Conservation (phyloP, 768 basidiomycete genomes). For the Clavaria fumosa region DNA sequence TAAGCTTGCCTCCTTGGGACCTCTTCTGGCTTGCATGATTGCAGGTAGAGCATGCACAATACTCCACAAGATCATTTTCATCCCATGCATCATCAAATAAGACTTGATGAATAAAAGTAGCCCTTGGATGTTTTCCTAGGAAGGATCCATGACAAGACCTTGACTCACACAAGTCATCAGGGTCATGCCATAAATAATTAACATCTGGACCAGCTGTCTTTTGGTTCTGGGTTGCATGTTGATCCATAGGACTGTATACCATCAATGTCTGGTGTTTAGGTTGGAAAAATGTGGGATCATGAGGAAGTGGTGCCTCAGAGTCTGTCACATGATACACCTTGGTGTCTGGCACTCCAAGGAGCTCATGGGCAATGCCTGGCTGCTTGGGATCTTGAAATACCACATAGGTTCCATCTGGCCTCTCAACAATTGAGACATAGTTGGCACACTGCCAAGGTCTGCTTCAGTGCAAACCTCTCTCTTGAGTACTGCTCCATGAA, state of each 20-base stretch:
- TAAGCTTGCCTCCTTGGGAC: no score
- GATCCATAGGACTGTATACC: neutral
- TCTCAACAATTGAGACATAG: slow-evolving; percentile 2
- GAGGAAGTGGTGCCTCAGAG: neutral
- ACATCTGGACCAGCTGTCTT: no score
- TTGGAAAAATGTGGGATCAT: neutral
- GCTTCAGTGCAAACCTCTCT: neutral
- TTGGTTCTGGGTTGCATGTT: neutral
- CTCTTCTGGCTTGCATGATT: no score
- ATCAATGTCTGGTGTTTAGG: neutral
- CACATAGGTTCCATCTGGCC: slow-evolving; percentile 3
- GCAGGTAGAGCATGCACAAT: no score
- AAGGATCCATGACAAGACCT: no score
- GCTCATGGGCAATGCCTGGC: neutral
- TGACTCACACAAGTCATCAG: no score
- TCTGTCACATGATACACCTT: neutral
- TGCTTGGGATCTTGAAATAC: neutral
- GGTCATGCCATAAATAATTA: no score
- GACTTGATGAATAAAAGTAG: no score
- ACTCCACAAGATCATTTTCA: no score
- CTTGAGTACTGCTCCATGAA: no score
- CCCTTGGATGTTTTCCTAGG: no score
- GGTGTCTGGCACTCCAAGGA: neutral
- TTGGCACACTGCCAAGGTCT: slow-evolving; percentile 5
- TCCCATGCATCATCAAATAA: no score